Conservation (phyloP, 1,139 yeast genomes). For the Geotrichum fermentans region DNA sequence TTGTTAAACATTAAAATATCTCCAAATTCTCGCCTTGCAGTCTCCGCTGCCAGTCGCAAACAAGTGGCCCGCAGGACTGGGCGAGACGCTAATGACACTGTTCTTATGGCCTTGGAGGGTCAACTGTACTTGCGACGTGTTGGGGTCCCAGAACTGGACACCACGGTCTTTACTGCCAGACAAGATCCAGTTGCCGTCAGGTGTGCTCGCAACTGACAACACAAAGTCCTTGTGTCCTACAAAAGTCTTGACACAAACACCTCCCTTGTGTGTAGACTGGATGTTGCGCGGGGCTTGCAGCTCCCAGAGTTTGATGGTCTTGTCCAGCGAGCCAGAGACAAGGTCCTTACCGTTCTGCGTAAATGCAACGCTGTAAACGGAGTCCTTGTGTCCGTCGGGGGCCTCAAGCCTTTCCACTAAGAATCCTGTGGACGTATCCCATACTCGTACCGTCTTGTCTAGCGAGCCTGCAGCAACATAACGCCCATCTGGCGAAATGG, state of each 20-base stretch:
- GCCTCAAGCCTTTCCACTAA: constrained; percentile 89
- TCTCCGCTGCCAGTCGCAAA: constrained; percentile 98
- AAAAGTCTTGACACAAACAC: constrained; percentile 80
- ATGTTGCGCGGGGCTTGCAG: constrained; percentile 50
- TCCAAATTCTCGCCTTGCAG: constrained; percentile 96
- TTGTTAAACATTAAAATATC: constrained; percentile 38
- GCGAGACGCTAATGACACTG: constrained; percentile 92
- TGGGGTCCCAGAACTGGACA: constrained; percentile 94
- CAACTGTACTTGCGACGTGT: constrained; percentile 84
- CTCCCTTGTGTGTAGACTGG: constrained; percentile 42
- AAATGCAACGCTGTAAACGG: constrained; percentile 92
- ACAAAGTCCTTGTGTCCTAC: constrained; percentile 97
- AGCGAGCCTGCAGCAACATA: constrained; percentile 94
- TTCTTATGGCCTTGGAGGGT: constrained; percentile 97
- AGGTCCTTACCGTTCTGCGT: constrained; percentile 89
- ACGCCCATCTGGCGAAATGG: constrained; percentile 76
- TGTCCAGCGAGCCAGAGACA: constrained; percentile 91
- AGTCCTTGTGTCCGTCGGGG: constrained; percentile 94
- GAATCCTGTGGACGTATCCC: constrained; percentile 89
- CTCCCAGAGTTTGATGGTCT: constrained; percentile 95
- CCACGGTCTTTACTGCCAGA: constrained; percentile 98
- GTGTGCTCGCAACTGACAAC: constrained; percentile 88
- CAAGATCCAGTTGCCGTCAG: constrained; percentile 84
- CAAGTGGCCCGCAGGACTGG: constrained; percentile 70
- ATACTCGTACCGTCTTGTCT: constrained; percentile 91